These are phyloP conservation scores for Musa balbisiana DNA, from an alignment of 202 grass and related monocot species.

Conservation along the genomic window DNA sequence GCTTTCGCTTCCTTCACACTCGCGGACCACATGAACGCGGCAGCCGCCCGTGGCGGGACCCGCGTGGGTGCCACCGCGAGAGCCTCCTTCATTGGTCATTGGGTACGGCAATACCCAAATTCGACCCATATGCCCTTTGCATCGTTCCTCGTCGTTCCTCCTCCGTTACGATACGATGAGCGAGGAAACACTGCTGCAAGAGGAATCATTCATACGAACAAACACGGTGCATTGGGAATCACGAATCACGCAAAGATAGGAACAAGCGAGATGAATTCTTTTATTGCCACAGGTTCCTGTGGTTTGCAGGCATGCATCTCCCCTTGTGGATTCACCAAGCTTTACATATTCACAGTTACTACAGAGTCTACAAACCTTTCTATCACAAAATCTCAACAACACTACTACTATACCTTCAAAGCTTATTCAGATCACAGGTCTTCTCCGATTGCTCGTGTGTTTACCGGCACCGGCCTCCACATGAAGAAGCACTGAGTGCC, in stretches of 20 bases:
- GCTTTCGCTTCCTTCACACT: too few species aligned
- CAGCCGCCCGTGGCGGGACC: too few species aligned
- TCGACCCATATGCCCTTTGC: too few species aligned
- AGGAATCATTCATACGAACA: too few species aligned
- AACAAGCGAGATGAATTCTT: background rate
- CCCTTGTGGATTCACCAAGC: background rate
- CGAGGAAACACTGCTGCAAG: too few species aligned
- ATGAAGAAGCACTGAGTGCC: background rate
- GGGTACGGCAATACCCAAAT: too few species aligned
- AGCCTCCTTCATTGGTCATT: too few species aligned
- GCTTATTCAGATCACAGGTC: background rate
- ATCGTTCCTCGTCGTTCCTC: too few species aligned
- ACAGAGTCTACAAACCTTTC: background rate
- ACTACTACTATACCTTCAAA: background rate
- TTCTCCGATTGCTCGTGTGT: background rate
- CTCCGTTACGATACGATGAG: too few species aligned
- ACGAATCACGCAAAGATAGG: background rate
- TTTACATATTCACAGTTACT: background rate
- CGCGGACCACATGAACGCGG: too few species aligned
- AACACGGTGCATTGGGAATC: background rate
- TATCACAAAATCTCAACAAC: background rate
- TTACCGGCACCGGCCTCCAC: background rate
- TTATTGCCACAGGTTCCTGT: background rate
- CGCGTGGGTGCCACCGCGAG: too few species aligned
- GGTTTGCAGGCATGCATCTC: background rate